Percentiles rank a stretch among this genome's conserved stretches.
These are phyloP conservation scores for Xylaria multiplex DNA, from an alignment of 2,329 filamentous ascomycete species.

Conservation along the genomic window DNA sequence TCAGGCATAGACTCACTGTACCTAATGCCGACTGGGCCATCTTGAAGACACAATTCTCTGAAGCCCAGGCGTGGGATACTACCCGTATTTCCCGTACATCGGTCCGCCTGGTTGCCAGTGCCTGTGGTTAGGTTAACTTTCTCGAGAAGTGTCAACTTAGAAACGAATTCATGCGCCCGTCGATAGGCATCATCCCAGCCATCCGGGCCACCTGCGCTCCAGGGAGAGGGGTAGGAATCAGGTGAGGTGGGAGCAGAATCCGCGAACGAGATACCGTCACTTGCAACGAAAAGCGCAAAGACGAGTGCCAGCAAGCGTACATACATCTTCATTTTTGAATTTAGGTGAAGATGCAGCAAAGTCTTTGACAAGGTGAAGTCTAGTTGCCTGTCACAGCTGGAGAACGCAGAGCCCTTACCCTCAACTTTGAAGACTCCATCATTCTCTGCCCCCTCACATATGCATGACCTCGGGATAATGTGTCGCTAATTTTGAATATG, in stretches of 20 bases:
- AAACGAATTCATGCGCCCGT: constrained; percentile 73
- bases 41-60: constrained; percentile 59
- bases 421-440: background rate
- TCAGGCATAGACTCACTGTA: constrained; percentile 50
- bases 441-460: constrained; percentile 14
- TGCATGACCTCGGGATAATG: constrained; percentile 20
- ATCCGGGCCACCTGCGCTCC: constrained; percentile 41
- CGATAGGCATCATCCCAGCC: constrained; percentile 71
- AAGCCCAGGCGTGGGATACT: constrained; percentile 37
- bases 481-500: constrained; percentile 5
- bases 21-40: constrained; percentile 74
- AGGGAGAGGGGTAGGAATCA: constrained; percentile 44
- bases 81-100: constrained; percentile 49
- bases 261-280: background rate
- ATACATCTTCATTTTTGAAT: constrained; percentile 18
- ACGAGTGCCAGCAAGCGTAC: constrained; percentile 20
- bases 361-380: background rate
- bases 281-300: constrained; percentile 19
- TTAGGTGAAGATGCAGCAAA: background rate
- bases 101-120: constrained; percentile 62
- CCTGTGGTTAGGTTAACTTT: constrained; percentile 83
- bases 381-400: background rate
- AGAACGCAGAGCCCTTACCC: background rate
- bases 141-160: constrained; percentile 73
- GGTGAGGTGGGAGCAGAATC: constrained; percentile 32